Conservation (phyloP, 208 protist genomes). For the Strigomonas galati region DNA sequence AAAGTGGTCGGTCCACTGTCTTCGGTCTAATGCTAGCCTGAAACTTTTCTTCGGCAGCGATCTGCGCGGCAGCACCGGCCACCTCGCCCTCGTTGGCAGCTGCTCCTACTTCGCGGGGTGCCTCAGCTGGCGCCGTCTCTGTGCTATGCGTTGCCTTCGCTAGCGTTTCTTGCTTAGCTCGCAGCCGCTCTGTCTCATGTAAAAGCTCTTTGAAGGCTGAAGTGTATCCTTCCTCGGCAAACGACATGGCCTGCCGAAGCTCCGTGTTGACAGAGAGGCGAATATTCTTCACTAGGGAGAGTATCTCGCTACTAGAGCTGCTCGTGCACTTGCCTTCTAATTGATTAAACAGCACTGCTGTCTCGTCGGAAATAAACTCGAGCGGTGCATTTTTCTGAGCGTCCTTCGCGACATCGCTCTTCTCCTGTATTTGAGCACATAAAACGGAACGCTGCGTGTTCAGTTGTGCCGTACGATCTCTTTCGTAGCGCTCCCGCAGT, state of each 20-base stretch:
- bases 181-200: constrained; percentile 14
- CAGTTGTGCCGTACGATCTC: constrained; percentile 36
- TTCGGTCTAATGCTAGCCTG: not conserved
- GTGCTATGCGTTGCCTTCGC: not conserved
- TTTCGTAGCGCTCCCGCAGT: constrained; percentile 48
- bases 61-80: not conserved
- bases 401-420: not conserved
- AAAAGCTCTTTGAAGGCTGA: constrained; percentile 62
- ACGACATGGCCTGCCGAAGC: constrained; percentile 56
- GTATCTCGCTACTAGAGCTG: constrained; percentile 17
- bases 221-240: constrained; percentile 71
- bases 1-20: constrained; percentile 1
- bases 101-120: not conserved
- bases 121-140: not conserved
- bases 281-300: constrained; percentile 52
- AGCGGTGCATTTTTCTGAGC: constrained; percentile 20
- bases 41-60: not conserved
- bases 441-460: not conserved
- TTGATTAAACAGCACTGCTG: constrained; percentile 53
- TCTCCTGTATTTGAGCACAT: not conserved
- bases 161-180: constrained; percentile 14
- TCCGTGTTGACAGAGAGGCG: constrained; percentile 58
- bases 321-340: constrained; percentile 37
- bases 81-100: not conserved
- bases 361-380: constrained; percentile 72